phyloP scores from a whole-genome alignment of 495 filamentous ascomycete genomes.

The Emericellopsis terricola region DNA sequence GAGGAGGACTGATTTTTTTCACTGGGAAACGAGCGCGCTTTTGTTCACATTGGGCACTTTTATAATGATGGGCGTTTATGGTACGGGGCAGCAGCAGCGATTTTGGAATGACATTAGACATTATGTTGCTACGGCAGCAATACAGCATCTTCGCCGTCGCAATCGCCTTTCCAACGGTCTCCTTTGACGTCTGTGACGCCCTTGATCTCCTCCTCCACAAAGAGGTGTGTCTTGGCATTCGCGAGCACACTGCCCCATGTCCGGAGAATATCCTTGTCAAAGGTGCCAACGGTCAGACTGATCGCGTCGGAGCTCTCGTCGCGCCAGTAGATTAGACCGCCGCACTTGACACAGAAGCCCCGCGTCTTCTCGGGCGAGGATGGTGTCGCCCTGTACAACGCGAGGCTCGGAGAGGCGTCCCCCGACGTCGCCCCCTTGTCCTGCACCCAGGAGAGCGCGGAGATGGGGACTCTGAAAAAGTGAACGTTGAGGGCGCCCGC shows the following conservation, averaged over 20 bases:
- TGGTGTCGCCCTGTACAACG: slow-evolving; percentile 10
- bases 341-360: slow-evolving; percentile 12
- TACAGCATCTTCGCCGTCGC: too few species aligned
- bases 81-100: neutral
- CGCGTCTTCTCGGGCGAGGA: slow-evolving; percentile 7
- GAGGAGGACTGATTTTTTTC: slow-evolving; percentile 14
- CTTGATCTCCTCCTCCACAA: slow-evolving; percentile 12
- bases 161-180: too few species aligned
- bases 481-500: slow-evolving; percentile 10
- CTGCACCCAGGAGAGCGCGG: slow-evolving; percentile 8
- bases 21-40: too few species aligned
- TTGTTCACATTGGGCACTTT: too few species aligned
- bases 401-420: slow-evolving; percentile 7
- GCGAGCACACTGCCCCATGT: slow-evolving; percentile 11
- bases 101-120: neutral
- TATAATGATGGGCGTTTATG: neutral
- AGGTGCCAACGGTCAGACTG: slow-evolving; percentile 8
- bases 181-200: slow-evolving; percentile 16
- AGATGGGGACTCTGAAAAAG: slow-evolving; percentile 4
- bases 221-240: slow-evolving; percentile 7
- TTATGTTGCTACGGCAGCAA: too few species aligned
- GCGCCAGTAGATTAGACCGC: slow-evolving; percentile 15
- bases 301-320: slow-evolving; percentile 3
- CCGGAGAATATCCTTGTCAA: slow-evolving; percentile 10
- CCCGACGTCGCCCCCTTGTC: too few species aligned